Base-by-base conservation (phyloP, 139 green algal genomes). In the Diplosphaera chodatii region DNA sequence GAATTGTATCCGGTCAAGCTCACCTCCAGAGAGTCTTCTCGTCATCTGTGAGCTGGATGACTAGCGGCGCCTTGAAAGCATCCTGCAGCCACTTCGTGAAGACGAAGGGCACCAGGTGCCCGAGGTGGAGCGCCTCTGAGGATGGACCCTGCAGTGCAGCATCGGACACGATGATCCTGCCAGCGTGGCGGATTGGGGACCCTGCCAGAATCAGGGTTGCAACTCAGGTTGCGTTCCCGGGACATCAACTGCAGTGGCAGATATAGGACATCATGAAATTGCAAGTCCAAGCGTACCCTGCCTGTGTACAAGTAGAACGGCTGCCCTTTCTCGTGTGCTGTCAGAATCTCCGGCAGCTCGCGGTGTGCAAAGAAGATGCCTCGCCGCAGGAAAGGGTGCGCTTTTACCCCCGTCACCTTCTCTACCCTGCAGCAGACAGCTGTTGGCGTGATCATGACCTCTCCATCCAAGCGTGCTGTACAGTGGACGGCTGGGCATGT, bases 31-130 rank as follows among this genome's bases (percentile, higher is more conserved):
- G 79, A n/a, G 76, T 86, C 76, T 98, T 98, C 76, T 98, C 92
- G 75, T 97, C 94, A 66, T 99, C 95, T 3, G 95, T 99, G 15
- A 99, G 76, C 86, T 99, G 95, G 40, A 99, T 97, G 34, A 99
- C 95, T 25, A 99, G 86, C 22, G 95, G 95, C 33, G 93, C 90
- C 63, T 96, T 92, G 82, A 99, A 98, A 3, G 90, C 94, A 41
- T 98, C 89, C 56, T 92, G 86, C 63, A 97, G 86, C 72, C 84
- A 97, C 81, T 94, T 92, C 23, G 93, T 97, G 86, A 98, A 98
- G 82, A 96, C 89, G 87, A 98, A 98, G 72, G 94, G 94, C 28
- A 99, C 85, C 23, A 99, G 85, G 75, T 99, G 95, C 22, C 95
- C 95, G 71, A 99, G 70, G 81, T 99, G 95, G 29, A 99, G 85